These are phyloP conservation scores for Penicillium paxilli DNA, from an alignment of 495 filamentous ascomycete genomes.

Conservation along the genomic window DNA sequence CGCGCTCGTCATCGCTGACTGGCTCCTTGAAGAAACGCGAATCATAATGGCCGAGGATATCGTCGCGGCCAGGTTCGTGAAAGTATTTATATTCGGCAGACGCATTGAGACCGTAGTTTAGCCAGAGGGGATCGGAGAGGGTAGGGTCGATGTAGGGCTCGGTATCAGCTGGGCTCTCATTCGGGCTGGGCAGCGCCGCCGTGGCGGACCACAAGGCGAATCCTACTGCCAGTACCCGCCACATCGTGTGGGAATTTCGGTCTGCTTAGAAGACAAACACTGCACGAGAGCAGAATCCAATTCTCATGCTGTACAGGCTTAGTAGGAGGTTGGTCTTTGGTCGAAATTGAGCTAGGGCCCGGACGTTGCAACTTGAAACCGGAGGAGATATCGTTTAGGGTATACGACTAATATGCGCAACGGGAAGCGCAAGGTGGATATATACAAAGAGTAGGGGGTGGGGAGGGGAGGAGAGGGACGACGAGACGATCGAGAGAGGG, in stretches of 20 bases:
- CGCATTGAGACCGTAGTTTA: constrained; percentile 32
- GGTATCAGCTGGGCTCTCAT: constrained; percentile 3
- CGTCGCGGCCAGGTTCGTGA: constrained; percentile 57
- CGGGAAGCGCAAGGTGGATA: background rate
- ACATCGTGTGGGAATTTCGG: constrained; percentile 3
- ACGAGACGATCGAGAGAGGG: background rate
- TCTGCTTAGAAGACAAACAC: background rate
- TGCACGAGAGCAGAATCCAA: background rate
- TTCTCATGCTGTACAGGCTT: constrained; percentile 12
- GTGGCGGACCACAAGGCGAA: constrained; percentile 24
- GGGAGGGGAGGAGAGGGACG: background rate
- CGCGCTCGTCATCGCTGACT: constrained; percentile 64
- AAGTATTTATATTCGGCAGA: constrained; percentile 49
- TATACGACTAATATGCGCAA: background rate
- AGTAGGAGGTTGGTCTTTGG: background rate
- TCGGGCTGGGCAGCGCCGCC: constrained; percentile 14
- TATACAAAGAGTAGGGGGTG: background rate
- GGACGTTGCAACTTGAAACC: background rate
- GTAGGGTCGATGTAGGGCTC: constrained; percentile 9
- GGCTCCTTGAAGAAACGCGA: constrained; percentile 60
- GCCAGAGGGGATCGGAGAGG: constrained; percentile 24
- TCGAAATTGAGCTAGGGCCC: background rate
- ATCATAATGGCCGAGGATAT: constrained; percentile 71
- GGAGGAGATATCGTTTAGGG: background rate
- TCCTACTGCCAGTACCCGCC: constrained; percentile 16